phyloP scores from a whole-genome alignment of 2,329 filamentous ascomycete genomes.

The Phyllosticta citrichinensis region DNA sequence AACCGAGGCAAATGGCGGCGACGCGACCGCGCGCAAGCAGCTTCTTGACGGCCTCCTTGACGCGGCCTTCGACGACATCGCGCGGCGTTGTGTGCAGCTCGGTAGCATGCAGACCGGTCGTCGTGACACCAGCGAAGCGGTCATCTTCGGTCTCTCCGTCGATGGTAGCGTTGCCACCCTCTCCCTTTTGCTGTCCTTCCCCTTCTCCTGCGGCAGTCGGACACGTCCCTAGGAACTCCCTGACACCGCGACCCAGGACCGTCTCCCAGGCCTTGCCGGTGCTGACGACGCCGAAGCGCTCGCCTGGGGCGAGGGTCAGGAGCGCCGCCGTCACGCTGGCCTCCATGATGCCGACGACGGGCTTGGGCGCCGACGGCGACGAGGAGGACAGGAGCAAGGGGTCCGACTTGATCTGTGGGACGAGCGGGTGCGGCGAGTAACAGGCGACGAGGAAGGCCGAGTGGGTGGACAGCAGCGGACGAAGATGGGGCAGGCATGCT shows the following conservation, averaged over 20 bases:
- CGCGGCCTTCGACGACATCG: slow-evolving; percentile 40
- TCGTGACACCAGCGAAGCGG: slow-evolving; percentile 70
- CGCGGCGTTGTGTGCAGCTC: slow-evolving; percentile 62
- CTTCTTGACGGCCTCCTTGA: slow-evolving; percentile 57
- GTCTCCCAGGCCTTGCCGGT: slow-evolving; percentile 77
- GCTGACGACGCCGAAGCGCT: slow-evolving; percentile 76
- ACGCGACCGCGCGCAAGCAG: slow-evolving; percentile 51
- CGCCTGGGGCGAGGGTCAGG: slow-evolving; percentile 39
- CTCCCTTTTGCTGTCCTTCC: background rate
- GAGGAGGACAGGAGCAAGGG: slow-evolving; percentile 21
- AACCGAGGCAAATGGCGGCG: slow-evolving; percentile 69
- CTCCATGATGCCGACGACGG: slow-evolving; percentile 79
- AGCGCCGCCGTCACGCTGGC: slow-evolving; percentile 60
- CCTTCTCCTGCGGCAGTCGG: slow-evolving; percentile 15
- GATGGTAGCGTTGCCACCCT: background rate
- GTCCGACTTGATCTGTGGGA: slow-evolving; percentile 46
- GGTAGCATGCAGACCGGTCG: slow-evolving; percentile 68
- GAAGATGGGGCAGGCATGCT: slow-evolving; percentile 50
- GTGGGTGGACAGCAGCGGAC: slow-evolving; percentile 38
- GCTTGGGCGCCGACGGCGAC: slow-evolving; percentile 27
- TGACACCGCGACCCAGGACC: slow-evolving; percentile 58
- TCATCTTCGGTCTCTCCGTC: slow-evolving; percentile 15
- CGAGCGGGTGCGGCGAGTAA: slow-evolving; percentile 75
- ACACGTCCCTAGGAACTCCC: slow-evolving; percentile 48
- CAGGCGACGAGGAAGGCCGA: slow-evolving; percentile 81